Base-by-base conservation (phyloP, 106 monocot genomes). In the Dioscorea dumetorum region DNA sequence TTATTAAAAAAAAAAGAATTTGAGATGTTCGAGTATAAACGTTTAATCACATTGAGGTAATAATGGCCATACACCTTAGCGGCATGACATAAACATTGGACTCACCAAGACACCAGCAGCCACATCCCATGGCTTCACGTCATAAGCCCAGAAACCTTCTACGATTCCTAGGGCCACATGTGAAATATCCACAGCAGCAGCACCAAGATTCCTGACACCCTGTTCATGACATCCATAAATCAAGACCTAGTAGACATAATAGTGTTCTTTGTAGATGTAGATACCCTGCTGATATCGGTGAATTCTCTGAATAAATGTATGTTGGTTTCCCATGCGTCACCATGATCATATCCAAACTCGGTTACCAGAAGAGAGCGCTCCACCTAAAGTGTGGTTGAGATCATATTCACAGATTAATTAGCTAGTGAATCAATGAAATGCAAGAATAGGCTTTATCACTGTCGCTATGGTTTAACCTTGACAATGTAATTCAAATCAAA, bases 71-170 rank as follows among this genome's bases (percentile, higher is more conserved):
- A 28, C 41, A 41, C 41, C 41, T 41, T 3, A 41, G 41, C 6
- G 10, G 41, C 41, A 41, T 3, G 10, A 8, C 41, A 10, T 8
- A 41, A 6, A 41, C 41, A 10, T 41, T 41, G 41, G 23, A 48
- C 28, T 77, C 92, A 97, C 97, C 86, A 97, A 70, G 69, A 90
- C 93, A 49, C 99, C 99, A 78, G 99, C 99, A 75, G 99, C 99
- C 99, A 99, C 87, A 33, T 99, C 99, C 99, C 99, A 99, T 64
- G 99, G 99, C 71, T 99, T 99, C n/a, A 99, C 77, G 24, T 93
- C 86, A 78, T 93, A 99, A 67, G 93, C 99, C 99, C 99, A 99
- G 63, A 85, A 99, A 31, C 83, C 82, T 73, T 99, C 99, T 2
- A 83, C 82, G 72, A 99, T 93, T 58, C 99, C 99, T 14, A 99